Evolutionary conservation across 2,329 filamentous ascomycete genomes (phyloP), one percentile per base, ranked within the genome.

Genomic region (Sarocladium strictum): DNA sequence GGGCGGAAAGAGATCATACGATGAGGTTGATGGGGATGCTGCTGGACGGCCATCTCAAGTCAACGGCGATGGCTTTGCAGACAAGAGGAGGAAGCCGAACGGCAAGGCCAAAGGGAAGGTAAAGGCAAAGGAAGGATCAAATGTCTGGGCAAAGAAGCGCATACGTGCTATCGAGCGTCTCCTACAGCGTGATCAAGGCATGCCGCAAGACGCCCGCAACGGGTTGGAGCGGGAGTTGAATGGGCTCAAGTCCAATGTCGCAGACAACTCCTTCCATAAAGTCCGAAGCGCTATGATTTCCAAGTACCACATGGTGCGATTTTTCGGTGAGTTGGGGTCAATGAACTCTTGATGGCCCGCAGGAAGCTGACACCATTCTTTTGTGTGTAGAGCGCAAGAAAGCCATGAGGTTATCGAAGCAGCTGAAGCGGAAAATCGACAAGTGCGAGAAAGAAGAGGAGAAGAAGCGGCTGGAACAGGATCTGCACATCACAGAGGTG

Each of bases 271-370:
- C 56, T 76, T 78, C 56, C 82, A 84, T 62, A 85, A 83, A 70
- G 78, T 77, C 64, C 78, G 83, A 60, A 78, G 78, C 61, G 77
- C 83, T 56, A 89, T 92, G 81, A 90, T 92, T 58, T 76, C 76
- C 52, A 87, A 85, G 67, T 94, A 91, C 63, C 89, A 93, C 67
- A 92, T 90, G 81, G 83, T 93, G 52, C 77, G 89, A 26, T 94
- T 94, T 67, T 93, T 93, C 69, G 89, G 89, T 88, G 75, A 38
- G 53, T 51, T n/a, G n/a, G n/a, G n/a, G n/a, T n/a, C n/a, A n/a
- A n/a, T n/a, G n/a, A n/a, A n/a, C n/a, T n/a, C n/a, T n/a, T n/a
- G n/a, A n/a, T n/a, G n/a, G n/a, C n/a, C n/a, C n/a, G n/a, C n/a
- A n/a, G n/a, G n/a, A n/a, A n/a, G n/a, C n/a, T n/a, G n/a, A n/a